These are phyloP conservation scores for Dalbergia cultrata DNA, from an alignment of 306 rosid species.

Conservation along the genomic window DNA sequence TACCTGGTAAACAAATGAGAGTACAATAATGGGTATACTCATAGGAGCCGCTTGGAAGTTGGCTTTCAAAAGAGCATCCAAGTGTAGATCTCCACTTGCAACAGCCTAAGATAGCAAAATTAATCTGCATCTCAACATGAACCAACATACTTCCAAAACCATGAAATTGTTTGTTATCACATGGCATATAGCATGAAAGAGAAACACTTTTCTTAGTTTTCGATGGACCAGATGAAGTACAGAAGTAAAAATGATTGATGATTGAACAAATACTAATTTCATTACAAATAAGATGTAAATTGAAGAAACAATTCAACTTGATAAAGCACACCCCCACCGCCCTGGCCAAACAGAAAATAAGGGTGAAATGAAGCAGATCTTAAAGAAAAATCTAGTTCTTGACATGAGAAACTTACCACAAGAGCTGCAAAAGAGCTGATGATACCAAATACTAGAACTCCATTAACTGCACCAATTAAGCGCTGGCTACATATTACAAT, in stretches of 20 bases:
- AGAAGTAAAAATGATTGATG: neutral
- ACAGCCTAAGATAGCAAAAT: conserved; percentile 62
- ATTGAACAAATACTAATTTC: neutral
- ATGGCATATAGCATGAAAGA: neutral
- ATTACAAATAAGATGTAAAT: neutral
- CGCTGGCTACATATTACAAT: conserved; percentile 73
- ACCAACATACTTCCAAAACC: conserved; percentile 4
- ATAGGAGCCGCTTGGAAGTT: conserved; percentile 85
- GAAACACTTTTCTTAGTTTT: neutral
- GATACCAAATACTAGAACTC: conserved; percentile 71
- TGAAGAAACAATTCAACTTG: neutral
- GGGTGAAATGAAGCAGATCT: neutral
- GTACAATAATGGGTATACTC: conserved; percentile 86
- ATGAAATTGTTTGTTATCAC: conserved; percentile 2
- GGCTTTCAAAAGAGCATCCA: conserved; percentile 78
- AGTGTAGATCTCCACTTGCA: conserved; percentile 80
- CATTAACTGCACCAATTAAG: conserved; percentile 75
- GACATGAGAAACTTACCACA: conserved; percentile 62
- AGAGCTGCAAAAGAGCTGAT: conserved; percentile 74
- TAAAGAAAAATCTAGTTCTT: neutral
- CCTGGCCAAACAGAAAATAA: neutral
- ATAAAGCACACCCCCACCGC: neutral
- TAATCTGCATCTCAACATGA: conserved; percentile 16
- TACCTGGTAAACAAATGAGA: conserved; percentile 94
- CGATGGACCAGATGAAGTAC: neutral